Base-by-base conservation (phyloP, 306 rosid species). In the Ammopiptanthus mongolicus region DNA sequence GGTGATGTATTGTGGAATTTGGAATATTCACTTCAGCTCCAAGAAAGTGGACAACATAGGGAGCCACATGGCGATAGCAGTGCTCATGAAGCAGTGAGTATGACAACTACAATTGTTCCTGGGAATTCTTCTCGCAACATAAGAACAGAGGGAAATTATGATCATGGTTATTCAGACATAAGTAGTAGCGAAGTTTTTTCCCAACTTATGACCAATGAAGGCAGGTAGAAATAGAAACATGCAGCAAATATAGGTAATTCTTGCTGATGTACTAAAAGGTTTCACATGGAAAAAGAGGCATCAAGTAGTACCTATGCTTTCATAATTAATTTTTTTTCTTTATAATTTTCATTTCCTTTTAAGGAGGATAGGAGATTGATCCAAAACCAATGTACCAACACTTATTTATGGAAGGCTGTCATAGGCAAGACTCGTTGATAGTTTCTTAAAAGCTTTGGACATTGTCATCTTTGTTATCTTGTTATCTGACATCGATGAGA, bases 1-100 rank as follows among this genome's bases (percentile, higher is more conserved):
- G 98, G 97, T 51, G 86, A 91, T 71, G 97, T 91, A 0, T 69
- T 93, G n/a, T 93, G 98, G 98, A 93, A 91, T 76, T 83, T 93
- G 87, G 98, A 93, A 69, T 64, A 88, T 60, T 88, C 87, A 12
- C 97, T 93, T 82, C 98, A 89, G 79, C 96, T 91, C 59, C 96
- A 91, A 71, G 92, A 84, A 84, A 75, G 82, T 61, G 85, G 77
- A 41, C 81, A 73, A 23, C 82, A 68, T 28, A 71, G 52, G 5
- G 87, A 84, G 74, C 47, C 76, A 14, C 65, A 22, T 18, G 88
- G 65, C 41, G 77, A 29, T 7, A 6, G 50, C 10, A 70, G 56
- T 36, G 59, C 33, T 46, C 61, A 75, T 33, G 76, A 44, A 71
- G 8, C 58, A 22, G 86, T 67, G 69, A 56, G 50, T 48, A 70